Evolutionary conservation across 83 land plant species (phyloP).

Genomic region (Isoetes engelmannii): DNA sequence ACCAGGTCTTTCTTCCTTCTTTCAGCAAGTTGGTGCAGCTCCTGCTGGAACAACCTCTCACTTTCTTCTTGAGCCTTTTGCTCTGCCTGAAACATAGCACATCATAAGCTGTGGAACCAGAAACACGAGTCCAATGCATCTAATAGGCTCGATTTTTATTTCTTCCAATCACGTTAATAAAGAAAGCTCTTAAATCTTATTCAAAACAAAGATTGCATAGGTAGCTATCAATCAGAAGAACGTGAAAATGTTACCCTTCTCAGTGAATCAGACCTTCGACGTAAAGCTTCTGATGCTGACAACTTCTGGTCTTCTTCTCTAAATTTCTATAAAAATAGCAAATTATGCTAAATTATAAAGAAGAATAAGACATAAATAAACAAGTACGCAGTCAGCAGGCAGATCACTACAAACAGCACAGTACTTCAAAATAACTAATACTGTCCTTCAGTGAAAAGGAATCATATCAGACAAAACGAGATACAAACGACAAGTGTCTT

Average conservation of each 20-base stretch:
- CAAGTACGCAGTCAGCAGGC: background rate
- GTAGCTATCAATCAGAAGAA: background rate
- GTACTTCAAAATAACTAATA: too few species aligned
- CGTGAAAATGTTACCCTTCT: conserved; percentile 43
- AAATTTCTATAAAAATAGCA: conserved; percentile 50
- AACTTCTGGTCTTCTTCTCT: conserved; percentile 73
- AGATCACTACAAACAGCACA: too few species aligned
- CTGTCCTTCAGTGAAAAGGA: conserved; percentile 1
- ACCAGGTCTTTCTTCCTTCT: conserved; percentile 80
- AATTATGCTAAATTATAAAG: background rate
- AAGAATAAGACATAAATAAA: conserved; percentile 3
- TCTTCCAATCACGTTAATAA: background rate
- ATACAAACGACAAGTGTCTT: conserved; percentile 5
- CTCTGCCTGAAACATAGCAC: conserved; percentile 55
- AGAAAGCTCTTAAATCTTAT: background rate
- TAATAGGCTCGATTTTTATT: background rate
- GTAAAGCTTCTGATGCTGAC: conserved; percentile 70
- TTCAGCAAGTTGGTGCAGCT: conserved; percentile 81
- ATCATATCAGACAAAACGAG: conserved; percentile 12
- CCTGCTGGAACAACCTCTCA: conserved; percentile 75
- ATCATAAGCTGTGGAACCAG: conserved; percentile 10
- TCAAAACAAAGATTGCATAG: background rate
- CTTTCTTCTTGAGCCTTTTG: conserved; percentile 91
- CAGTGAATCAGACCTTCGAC: conserved; percentile 75
- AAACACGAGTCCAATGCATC: conserved; percentile 5